Base-by-base conservation (phyloP, 202 grass and related monocot genomes). In the Saccharum hybrid region DNA sequence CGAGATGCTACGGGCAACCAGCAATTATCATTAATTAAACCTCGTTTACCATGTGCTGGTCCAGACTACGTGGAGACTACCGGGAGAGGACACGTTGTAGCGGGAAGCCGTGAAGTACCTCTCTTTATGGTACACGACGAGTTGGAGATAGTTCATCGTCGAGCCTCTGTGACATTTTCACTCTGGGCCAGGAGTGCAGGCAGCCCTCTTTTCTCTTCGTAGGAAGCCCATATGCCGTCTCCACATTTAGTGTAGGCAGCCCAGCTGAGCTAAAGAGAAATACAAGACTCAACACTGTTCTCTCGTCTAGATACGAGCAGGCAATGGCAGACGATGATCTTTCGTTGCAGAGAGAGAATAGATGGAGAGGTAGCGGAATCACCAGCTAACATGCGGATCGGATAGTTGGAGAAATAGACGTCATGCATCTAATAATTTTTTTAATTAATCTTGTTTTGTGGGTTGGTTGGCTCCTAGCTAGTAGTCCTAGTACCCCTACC, bases 31-130 rank as follows among this genome's bases (percentile, higher is more conserved):
- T 41, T 6, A 41, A 68, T 18, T 19, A 52, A 52, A 52, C 49
- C 49, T n/a, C 51, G 51, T 56, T 56, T 8, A 19, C 16, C 15
- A 56, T n/a, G 51, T 56, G 51, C 51, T 7, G 18, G 18, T 56
- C 18, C n/a, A 56, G 51, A 41, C 66, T 61, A 46, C 26, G 67
- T 69, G 19, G 46, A 28, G 36, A 26, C 37, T 76, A 10, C 45
- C 7, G 10, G 22, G 34, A 65, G 56, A 79, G 42, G 56, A 49
- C 85, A 82, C 86, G 67, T 18, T 26, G 8, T 61, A 48, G 30
- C 68, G 59, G 22, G n/a, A 15, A 8, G 46, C 46, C 4, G 14
- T 0, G 45, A 48, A 48, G 45, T 8, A 48, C 14, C 45, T 49
- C 46, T 49, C 33, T 34, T 45, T 45, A 3, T 45, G 42, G 10